Conservation (phyloP, 352 stramenopile genomes). For the Phytopythium montanum region DNA sequence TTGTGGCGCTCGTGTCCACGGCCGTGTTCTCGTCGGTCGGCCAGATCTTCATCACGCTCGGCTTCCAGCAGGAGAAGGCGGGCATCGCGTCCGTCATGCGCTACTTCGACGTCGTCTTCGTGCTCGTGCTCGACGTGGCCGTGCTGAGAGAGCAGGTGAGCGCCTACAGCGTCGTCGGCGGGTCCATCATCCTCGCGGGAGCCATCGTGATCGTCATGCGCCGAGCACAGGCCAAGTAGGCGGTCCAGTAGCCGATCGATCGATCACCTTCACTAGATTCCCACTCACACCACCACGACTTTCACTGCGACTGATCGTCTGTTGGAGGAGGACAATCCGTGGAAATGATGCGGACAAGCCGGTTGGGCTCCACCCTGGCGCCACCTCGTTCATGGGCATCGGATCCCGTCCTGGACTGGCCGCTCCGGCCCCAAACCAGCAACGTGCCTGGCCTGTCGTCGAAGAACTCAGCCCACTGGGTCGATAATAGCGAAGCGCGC, state of each 20-base stretch:
- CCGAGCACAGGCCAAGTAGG: slow-evolving; percentile 20
- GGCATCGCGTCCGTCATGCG: slow-evolving; percentile 65
- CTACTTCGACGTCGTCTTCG: slow-evolving; percentile 71
- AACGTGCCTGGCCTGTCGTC: no score
- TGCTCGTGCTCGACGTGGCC: slow-evolving; percentile 46
- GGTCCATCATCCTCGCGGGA: slow-evolving; percentile 39
- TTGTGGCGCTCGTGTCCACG: slow-evolving; percentile 38
- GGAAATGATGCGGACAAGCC: no score
- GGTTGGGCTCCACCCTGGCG: no score
- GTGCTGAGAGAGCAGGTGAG: slow-evolving; percentile 50
- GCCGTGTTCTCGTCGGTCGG: slow-evolving; percentile 48
- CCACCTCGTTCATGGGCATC: no score
- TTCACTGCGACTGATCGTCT: neutral
- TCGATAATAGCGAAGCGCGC: no score
- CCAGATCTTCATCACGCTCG: slow-evolving; percentile 49
- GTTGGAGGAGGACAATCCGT: no score
- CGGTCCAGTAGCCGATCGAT: neutral
- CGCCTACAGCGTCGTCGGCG: slow-evolving; percentile 47
- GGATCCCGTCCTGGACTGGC: no score
- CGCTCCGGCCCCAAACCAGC: no score
- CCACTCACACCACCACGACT: no score
- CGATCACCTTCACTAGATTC: neutral
- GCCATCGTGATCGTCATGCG: slow-evolving; percentile 48
- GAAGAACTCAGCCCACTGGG: no score
- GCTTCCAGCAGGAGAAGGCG: slow-evolving; percentile 54